Evolutionary conservation across 805 yeast genomes (phyloP), one percentile per base, ranked within the genome.

Genomic region (Lachancea dasiensis): DNA sequence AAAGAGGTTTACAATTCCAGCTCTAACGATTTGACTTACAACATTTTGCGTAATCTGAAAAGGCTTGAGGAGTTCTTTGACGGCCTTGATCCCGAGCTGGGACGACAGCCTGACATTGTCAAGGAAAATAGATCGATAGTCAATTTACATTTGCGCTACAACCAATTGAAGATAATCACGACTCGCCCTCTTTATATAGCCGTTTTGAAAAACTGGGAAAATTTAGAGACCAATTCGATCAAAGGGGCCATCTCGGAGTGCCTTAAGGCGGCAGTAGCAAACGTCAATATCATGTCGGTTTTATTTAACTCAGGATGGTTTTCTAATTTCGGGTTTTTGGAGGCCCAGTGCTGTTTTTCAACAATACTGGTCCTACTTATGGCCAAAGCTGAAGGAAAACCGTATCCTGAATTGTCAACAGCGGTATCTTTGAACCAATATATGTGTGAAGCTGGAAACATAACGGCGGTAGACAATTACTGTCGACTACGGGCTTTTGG

Each of bases 291-390:
- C 22, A 39, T 64, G 2, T 43, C 44, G 13, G 54, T 50, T 26
- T 45, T 65, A 28, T 52, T 50, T 24, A 48, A 47, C 14, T 43
- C 51, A 37, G 59, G 58, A 3, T 38, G 56, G 44, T 51, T 63
- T 32, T 58, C 61, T 5, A 58, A 64, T 14, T 63, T 56, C 51
- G 69, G 65, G 23, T 64, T 63, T 45, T 63, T 66, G 64, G 68
- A 65, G 46, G 61, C 63, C 3, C 62, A 65, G 41, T 63, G 60
- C 42, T 50, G 65, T 31, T 64, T 63, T 41, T 54, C 64, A 15
- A 52, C 69, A 0, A 42, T 63, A 7, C 40, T 63, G 34, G 57
- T 65, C 15, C 48, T 59, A 4, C 52, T 49, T 16, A 57, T 58
- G 52, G 50, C 49, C 17, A 38, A 27, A 14, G 19, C 33, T 18